These are phyloP conservation scores for Cucumis hystrix DNA, from an alignment of 306 rosid genomes.

Conservation along the genomic window DNA sequence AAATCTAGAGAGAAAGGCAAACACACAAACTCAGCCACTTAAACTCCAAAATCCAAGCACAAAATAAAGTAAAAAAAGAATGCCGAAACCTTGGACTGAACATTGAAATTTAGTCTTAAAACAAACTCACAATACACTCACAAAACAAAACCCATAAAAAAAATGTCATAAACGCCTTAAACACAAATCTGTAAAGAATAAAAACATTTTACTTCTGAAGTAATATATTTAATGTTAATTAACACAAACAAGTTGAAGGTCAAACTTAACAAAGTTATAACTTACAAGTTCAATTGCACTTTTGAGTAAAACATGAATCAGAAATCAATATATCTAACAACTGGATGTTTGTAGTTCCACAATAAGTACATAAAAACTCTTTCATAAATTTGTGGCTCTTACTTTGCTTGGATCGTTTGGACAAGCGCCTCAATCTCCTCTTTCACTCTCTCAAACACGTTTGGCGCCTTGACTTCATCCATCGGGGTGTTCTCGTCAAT, in stretches of 20 bases:
- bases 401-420: constrained; percentile 1
- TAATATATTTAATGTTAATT: not conserved
- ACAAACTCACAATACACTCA: not conserved
- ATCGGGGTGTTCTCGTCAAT: constrained; percentile 5
- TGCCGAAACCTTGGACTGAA: not conserved
- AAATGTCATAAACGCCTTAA: not conserved
- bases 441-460: constrained; percentile 4
- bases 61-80: not conserved
- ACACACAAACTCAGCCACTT: not conserved
- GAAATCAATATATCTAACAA: not conserved
- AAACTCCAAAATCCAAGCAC: not conserved
- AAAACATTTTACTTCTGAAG: not conserved
- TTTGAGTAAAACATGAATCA: not conserved
- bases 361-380: not conserved
- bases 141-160: not conserved
- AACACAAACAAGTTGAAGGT: not conserved
- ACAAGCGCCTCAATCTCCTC: constrained; percentile 16
- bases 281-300: not conserved
- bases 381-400: not conserved
- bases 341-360: not conserved
- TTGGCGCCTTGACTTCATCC: constrained; percentile 12
- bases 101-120: not conserved
- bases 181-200: not conserved
- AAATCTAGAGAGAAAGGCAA: not conserved
- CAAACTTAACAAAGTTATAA: not conserved